Conservation (phyloP, 1,139 yeast genomes). For the Pichia sp. region DNA sequence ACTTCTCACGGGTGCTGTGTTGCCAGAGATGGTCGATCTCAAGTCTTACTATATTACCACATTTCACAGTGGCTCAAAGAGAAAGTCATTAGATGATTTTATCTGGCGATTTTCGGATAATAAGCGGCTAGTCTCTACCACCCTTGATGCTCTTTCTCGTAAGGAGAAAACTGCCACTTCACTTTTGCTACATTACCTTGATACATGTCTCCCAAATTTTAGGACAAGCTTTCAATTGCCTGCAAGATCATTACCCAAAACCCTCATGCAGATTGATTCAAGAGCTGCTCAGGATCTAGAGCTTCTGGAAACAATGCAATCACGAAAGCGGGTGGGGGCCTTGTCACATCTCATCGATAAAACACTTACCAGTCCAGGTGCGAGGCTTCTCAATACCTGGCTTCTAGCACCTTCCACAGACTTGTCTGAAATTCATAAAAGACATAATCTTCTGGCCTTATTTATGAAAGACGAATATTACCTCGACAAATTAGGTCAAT, state of each 20-base stretch:
- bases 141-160: slow-evolving; percentile 28
- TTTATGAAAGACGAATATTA: slow-evolving; percentile 39
- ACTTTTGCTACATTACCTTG: slow-evolving; percentile 49
- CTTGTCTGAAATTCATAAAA: slow-evolving; percentile 40
- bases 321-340: slow-evolving; percentile 60
- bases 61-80: slow-evolving; percentile 33
- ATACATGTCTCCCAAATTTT: slow-evolving; percentile 48
- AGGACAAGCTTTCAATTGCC: slow-evolving; percentile 47
- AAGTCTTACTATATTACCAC: slow-evolving; percentile 54
- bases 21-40: slow-evolving; percentile 52
- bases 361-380: slow-evolving; percentile 77
- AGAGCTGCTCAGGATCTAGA: slow-evolving; percentile 81
- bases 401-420: slow-evolving; percentile 71
- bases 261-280: slow-evolving; percentile 71
- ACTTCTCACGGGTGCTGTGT: slow-evolving; percentile 44
- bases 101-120: slow-evolving; percentile 28
- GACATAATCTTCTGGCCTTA: slow-evolving; percentile 58
- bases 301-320: slow-evolving; percentile 49
- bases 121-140: slow-evolving; percentile 16
- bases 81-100: slow-evolving; percentile 26
- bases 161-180: slow-evolving; percentile 49
- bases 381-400: slow-evolving; percentile 75
- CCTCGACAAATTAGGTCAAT: slow-evolving; percentile 27
- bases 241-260: slow-evolving; percentile 37
- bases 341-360: slow-evolving; percentile 58